These are phyloP conservation scores for Actinomortierella ambigua DNA, from an alignment of 371 early-diverging fungal species.

Conservation along the genomic window DNA sequence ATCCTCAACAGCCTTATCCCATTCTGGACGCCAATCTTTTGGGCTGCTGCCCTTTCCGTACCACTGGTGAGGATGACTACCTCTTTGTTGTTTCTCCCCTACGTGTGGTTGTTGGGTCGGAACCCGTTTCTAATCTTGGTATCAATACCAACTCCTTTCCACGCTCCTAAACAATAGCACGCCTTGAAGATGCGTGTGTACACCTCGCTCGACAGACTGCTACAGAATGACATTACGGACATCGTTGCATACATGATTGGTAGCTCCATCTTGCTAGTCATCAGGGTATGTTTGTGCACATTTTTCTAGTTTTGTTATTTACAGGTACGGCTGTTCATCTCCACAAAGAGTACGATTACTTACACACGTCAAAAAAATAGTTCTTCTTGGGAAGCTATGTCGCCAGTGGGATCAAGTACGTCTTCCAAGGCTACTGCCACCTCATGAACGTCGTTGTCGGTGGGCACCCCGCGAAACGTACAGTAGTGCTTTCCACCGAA, in stretches of 20 bases:
- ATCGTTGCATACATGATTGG: slow-evolving; percentile 26
- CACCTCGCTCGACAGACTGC: slow-evolving; percentile 9
- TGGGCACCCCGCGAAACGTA: neutral
- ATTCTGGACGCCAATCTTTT: slow-evolving; percentile 46
- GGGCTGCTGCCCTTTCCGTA: slow-evolving; percentile 39
- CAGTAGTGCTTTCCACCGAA: too few relatives aligned
- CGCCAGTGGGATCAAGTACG: slow-evolving; percentile 12
- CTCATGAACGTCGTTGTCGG: slow-evolving; percentile 25
- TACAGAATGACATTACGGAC: slow-evolving; percentile 30
- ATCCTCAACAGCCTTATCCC: slow-evolving; percentile 18
- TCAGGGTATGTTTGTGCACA: slow-evolving; percentile 7
- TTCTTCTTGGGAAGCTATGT: slow-evolving; percentile 36
- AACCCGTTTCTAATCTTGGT: neutral
- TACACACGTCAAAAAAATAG: slow-evolving; percentile 2
- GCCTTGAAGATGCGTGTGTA: slow-evolving; percentile 20
- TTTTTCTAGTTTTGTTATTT: neutral
- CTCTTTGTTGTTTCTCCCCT: neutral
- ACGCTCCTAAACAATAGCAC: slow-evolving; percentile 13
- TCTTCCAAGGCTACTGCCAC: slow-evolving; percentile 29
- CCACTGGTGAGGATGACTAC: slow-evolving; percentile 20
- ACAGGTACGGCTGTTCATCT: too few relatives aligned
- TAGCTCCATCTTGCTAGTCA: slow-evolving; percentile 6
- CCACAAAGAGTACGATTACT: too few relatives aligned
- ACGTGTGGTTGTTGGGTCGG: neutral
- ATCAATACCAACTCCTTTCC: neutral